Percentiles rank a stretch among this genome's conserved stretches.
Conservation (phyloP, 441 rosid species). For the Croton laevigatus region DNA sequence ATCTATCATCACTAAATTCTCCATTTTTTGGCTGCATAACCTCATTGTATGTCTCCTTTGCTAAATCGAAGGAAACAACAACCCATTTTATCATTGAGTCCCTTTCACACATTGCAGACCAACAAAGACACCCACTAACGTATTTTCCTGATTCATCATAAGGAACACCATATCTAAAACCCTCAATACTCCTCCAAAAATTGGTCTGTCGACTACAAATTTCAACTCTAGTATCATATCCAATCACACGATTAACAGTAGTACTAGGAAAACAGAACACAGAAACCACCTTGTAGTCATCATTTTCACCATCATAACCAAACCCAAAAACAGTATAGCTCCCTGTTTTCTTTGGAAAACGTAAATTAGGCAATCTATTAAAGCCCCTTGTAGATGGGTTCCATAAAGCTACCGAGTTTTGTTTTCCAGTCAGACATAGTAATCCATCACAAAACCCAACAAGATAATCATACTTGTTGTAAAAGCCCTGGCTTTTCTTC, state of each 20-base stretch:
- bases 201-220: conserved; percentile 3
- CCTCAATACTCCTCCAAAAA: conserved; percentile 21
- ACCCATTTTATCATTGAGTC: not conserved
- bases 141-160: conserved; percentile 15
- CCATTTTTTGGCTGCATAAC: conserved; percentile 23
- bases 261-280: conserved; percentile 6
- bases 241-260: too few relatives aligned
- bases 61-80: conserved; percentile 26
- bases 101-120: conserved; percentile 11
- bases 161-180: conserved; percentile 14
- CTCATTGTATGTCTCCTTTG: conserved; percentile 21
- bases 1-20: not conserved
- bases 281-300: conserved; percentile 25
- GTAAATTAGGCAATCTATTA: conserved; percentile 12
- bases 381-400: conserved; percentile 19
- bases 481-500: too few relatives aligned
- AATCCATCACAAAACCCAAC: conserved; percentile 29
- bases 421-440: conserved; percentile 15
- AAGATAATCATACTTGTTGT: conserved; percentile 14
- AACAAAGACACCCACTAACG: conserved; percentile 20
- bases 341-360: conserved; percentile 3
- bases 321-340: conserved; percentile 18
- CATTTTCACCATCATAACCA: conserved; percentile 22
- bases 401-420: conserved; percentile 11
- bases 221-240: conserved; percentile 7